phyloP scores from a whole-genome alignment of 768 basidiomycete species.

The Russula sp. region DNA sequence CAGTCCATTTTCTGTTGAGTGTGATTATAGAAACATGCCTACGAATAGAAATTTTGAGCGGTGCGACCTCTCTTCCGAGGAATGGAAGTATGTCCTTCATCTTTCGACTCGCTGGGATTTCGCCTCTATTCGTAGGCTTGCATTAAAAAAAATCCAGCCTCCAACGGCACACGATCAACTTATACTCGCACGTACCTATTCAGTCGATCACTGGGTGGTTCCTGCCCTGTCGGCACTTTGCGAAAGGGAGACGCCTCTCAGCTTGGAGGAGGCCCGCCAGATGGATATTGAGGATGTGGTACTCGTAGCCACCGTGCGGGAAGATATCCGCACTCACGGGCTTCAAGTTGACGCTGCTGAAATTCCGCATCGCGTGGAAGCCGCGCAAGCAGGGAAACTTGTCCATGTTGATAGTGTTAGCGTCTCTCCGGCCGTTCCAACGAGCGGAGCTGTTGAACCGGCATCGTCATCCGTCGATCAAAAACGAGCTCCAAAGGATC shows the following conservation, averaged over 20 bases:
- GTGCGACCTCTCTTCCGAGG: background rate
- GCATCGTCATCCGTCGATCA: background rate
- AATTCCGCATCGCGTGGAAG: conserved; percentile 2
- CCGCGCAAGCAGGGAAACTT: background rate
- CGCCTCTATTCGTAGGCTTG: conserved; percentile 32
- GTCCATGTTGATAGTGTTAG: background rate
- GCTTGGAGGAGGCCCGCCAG: conserved; percentile 9
- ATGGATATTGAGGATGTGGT: conserved; percentile 23
- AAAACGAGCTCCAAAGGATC: background rate
- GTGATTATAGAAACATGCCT: background rate
- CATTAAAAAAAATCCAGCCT: conserved; percentile 3
- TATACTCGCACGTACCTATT: conserved; percentile 10
- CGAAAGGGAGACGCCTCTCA: conserved; percentile 15
- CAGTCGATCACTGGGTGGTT: conserved; percentile 18
- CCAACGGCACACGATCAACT: conserved; percentile 18
- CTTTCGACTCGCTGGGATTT: conserved; percentile 36
- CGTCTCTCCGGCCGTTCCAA: background rate
- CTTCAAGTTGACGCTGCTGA: background rate
- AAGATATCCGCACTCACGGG: conserved; percentile 1
- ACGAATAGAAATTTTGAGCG: conserved; percentile 12
- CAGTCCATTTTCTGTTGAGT: background rate
- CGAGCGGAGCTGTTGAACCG: too few relatives aligned
- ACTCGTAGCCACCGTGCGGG: conserved; percentile 17
- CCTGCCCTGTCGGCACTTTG: conserved; percentile 19
- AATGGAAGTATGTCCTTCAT: conserved; percentile 34